Base-by-base conservation (phyloP, 345 rosid species). In the Aquilaria yunnanensis region DNA sequence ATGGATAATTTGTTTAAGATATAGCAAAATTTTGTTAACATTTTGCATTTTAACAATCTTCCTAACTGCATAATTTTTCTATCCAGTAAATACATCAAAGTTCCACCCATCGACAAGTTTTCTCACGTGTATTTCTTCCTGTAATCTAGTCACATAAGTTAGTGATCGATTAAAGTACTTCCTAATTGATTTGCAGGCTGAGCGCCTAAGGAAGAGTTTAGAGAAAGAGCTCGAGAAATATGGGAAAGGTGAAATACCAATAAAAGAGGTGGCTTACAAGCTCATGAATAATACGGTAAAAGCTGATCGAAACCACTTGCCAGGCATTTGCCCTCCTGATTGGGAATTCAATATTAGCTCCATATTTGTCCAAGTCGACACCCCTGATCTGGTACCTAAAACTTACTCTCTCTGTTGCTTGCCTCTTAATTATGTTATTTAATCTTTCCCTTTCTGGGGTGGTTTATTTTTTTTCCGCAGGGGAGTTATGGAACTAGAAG, bases 401-500 rank as follows among this genome's bases (percentile, higher is more conserved):
- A 16, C 23, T 0, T 16, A 16, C 23, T 16, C 23, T 16, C 23
- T 16, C 23, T 16, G 23, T 16, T 16, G 23, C 23, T 16, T 16
- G 23, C 23, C 23, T 16, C 23, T 16, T 37, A 33, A 5, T 61
- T 31, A 2, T 8, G 34, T 16, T 3, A 6, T 54, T 58, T 33
- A 0, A 9, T 56, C 54, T 16, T 16, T 16, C 23, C 23, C 23
- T 16, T 32, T 57, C 3, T 43, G 23, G 23, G 23, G 23, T 16
- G 23, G 23, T 0, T 16, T 16, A 0, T 50, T 68, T 61, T 29
- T 47, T n/a, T 33, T 47, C 31, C 32, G 14, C 81, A 81, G 87
- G 87, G 84, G 3, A 64, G 74, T 54, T 86, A 71, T 63, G 82
- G 88, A 60, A 83, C 92, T 3, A 78, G 86, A 61, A 87, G 94